Evolutionary conservation across 2,329 filamentous ascomycete genomes (phyloP), one percentile per base, ranked within the genome.

Genomic region (Nemania bipapillata): DNA sequence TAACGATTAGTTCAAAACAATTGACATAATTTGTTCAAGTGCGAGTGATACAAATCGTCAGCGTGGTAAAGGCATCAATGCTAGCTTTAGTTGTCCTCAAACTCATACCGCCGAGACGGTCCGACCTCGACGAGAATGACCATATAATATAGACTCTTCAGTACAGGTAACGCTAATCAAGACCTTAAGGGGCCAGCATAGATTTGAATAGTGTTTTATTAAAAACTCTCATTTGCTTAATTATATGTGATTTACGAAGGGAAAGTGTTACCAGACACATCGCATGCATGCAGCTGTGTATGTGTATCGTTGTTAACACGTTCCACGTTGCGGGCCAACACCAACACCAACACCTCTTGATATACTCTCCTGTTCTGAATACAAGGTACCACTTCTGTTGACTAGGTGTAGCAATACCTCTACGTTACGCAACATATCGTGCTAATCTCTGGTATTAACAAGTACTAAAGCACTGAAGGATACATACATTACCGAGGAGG

Each of bases 401-500:
- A 15, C 22, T 32, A 8, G 15, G 42, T 61, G 64, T 58, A 54
- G 55, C 9, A 45, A 40, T 53, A 60, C 57, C 37, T 64, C 52
- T 20, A 53, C 1, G 61, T 70, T 63, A 65, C 65, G 65, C 65
- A 35, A 59, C 26, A 17, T 12, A 45, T 47, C 28, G 26, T 56
- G 11, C 52, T 28, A 35, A 24, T 45, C 12, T 54, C 53, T 20
- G n/a, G 58, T 35, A 49, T 17, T 30, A 15, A 37, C 22, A 32
- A 49, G 45, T 55, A 11, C 9, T 26, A 7, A n/a, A 20, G 50
- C 64, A 62, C 47, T 17, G 26, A 52, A 49, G 37, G n/a, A 54
- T 61, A 56, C 45, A 60, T 58, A 12, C 28, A 20, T 50, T 4
- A 3, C 45, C 15, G n/a, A 53, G 15, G 15, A 65, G 40, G 50